phyloP scores from a whole-genome alignment of 345 rosid species.

The Boechera divaricarpa region DNA sequence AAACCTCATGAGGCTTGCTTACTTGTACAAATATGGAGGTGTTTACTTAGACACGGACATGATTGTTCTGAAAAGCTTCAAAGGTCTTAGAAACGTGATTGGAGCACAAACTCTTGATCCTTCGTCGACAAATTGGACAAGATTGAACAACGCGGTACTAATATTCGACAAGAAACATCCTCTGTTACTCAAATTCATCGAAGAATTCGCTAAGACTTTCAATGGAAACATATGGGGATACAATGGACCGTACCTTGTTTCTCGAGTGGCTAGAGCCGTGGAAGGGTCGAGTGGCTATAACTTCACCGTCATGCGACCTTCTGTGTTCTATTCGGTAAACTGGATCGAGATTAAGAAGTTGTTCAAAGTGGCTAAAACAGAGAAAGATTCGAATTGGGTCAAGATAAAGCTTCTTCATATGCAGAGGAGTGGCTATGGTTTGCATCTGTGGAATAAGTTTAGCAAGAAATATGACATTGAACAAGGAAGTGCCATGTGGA shows the following conservation, averaged over 20 bases:
- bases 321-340: conserved; percentile 67
- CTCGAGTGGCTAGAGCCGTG: conserved; percentile 59
- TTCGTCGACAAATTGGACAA: conserved; percentile 60
- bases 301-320: conserved; percentile 64
- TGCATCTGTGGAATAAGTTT: conserved; percentile 64
- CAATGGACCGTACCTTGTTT: conserved; percentile 82
- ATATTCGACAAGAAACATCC: conserved; percentile 73
- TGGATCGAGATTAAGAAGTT: conserved; percentile 64
- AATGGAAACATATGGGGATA: conserved; percentile 85
- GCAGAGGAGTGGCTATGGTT: conserved; percentile 56
- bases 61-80: conserved; percentile 59
- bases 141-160: conserved; percentile 75
- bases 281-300: conserved; percentile 50
- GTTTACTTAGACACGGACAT: conserved; percentile 78
- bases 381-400: conserved; percentile 56
- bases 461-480: conserved; percentile 49
- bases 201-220: conserved; percentile 72
- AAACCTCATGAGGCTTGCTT: conserved; percentile 67
- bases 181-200: conserved; percentile 60
- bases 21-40: conserved; percentile 79
- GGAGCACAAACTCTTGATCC: conserved; percentile 71
- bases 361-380: conserved; percentile 55
- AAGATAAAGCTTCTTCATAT: conserved; percentile 55
- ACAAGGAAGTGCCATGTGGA: conserved; percentile 50
- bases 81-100: conserved; percentile 59